A percentile compares a stretch with the other conserved stretches of the same genome.
These are phyloP conservation scores for Coemansia sp. DNA, from an alignment of 192 early-diverging fungal species.

Conservation along the genomic window DNA sequence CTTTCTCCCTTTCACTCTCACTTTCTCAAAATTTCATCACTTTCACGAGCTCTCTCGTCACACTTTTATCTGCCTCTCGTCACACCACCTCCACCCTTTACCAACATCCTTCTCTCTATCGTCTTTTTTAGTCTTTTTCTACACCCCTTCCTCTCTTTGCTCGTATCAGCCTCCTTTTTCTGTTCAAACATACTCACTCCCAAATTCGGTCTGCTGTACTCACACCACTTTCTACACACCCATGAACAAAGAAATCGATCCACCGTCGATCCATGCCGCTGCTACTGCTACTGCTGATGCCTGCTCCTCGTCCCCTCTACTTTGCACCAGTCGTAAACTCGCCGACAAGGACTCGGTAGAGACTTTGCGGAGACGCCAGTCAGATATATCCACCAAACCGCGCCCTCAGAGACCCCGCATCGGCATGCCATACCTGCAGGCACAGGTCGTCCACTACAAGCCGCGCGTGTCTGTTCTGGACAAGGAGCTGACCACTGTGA, in stretches of 20 bases:
- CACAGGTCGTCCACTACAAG: slow-evolving; percentile 60
- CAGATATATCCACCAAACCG: too few species aligned
- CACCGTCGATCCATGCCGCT: background rate
- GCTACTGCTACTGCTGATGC: background rate
- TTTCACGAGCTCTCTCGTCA: too few species aligned
- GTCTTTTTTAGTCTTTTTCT: too few species aligned
- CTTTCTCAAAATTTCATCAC: background rate
- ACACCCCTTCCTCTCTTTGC: too few species aligned
- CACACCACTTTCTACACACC: background rate
- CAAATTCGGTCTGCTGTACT: background rate
- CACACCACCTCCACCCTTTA: too few species aligned
- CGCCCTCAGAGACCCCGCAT: background rate
- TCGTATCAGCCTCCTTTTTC: too few species aligned
- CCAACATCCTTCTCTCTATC: too few species aligned
- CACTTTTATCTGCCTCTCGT: too few species aligned
- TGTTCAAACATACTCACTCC: too few species aligned
- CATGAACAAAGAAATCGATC: background rate
- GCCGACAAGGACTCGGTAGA: slow-evolving; percentile 2
- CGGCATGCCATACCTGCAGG: slow-evolving; percentile 42
- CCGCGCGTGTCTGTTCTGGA: slow-evolving; percentile 69
- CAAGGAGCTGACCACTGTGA: slow-evolving; percentile 80
- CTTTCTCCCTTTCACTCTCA: background rate
- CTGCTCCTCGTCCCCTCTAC: background rate
- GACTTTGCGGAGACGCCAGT: slow-evolving; percentile 6
- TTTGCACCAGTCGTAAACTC: background rate